Base-by-base conservation (phyloP, 2,329 filamentous ascomycete species). In the Neofusicoccum laricinum region DNA sequence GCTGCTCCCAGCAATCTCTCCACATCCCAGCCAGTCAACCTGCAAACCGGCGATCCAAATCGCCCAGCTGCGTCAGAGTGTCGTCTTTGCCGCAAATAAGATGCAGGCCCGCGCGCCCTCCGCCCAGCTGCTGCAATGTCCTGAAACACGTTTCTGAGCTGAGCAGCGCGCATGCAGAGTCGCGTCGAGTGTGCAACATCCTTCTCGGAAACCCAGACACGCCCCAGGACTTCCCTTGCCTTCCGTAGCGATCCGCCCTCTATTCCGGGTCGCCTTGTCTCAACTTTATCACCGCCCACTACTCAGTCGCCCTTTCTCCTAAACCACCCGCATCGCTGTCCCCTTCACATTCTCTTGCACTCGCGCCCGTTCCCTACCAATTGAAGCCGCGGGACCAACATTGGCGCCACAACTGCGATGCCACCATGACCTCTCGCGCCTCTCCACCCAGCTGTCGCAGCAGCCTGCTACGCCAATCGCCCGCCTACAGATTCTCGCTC, bases 221-320 rank as follows among this genome's bases (percentile, higher is more conserved):
- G 21, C 41, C 55, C 55, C 25, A 46, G 40, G 30, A 14, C 55
- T 46, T 45, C 21, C 55, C 55, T 46, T 59, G 55, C 55, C 30
- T 59, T 46, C 55, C 55, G 55, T 41, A 46, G 40, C 41, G 40
- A 34, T 58, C 55, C 55, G 55, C 40, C 55, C 25, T 46, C 40
- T 58, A 43, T 57, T 57, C 19, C 12, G 53, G 55, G 55, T 59
- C 55, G 55, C 55, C 55, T 59, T 59, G 55, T 46, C 55, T 45
- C 55, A 59, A n/a, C 55, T 59, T 59, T 46, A 59, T 34, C 41
- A 59, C 25, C 41, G 15, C n/a, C 12, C 30, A 25, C 41, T 36
- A 32, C 55, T 43, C 49, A 36, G 49, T 19, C 49, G 30, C 36
- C 36, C 25, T 58, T 15, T 43, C 21, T 58, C 41, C 41, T 46